Evolutionary conservation across 257 asterid species (phyloP).

Genomic region (Primulina eburnea): DNA sequence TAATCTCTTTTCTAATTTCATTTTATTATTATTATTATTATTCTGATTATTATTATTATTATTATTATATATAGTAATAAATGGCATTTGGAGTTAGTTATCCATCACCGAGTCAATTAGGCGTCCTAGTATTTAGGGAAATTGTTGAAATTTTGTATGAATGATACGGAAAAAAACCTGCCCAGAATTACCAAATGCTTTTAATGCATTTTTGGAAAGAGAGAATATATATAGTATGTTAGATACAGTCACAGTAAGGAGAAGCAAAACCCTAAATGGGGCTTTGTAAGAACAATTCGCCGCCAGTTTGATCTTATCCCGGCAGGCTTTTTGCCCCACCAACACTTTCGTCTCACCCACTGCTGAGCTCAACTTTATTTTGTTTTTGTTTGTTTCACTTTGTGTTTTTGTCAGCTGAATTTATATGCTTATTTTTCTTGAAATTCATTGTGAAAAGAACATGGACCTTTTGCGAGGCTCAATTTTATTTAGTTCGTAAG

Average conservation of each 20-base stretch:
- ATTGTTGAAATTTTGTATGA: constrained; percentile 23
- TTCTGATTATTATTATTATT: no score
- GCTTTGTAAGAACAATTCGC: constrained; percentile 68
- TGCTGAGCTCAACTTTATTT: constrained; percentile 17
- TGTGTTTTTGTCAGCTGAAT: constrained; percentile 1
- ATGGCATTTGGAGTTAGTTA: background rate
- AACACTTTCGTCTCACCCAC: constrained; percentile 28
- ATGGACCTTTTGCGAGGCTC: constrained; percentile 26
- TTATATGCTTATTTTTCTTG: constrained; percentile 18
- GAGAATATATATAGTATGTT: constrained; percentile 33
- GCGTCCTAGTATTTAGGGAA: constrained; percentile 28
- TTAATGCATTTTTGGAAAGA: constrained; percentile 12
- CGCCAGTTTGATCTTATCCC: constrained; percentile 60
- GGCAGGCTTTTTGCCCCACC: constrained; percentile 28
- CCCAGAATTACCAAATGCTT: background rate
- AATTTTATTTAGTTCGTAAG: constrained; percentile 23
- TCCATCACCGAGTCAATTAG: constrained; percentile 30
- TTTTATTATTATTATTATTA: no score
- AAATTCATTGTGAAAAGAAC: constrained; percentile 28
- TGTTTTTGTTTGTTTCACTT: background rate
- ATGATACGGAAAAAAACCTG: background rate
- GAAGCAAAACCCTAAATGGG: constrained; percentile 76
- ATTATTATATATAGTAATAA: background rate
- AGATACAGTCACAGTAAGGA: constrained; percentile 32
- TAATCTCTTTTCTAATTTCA: no score